Conservation (phyloP, 2,329 filamentous ascomycete species). For the Botrytis byssoidea region DNA sequence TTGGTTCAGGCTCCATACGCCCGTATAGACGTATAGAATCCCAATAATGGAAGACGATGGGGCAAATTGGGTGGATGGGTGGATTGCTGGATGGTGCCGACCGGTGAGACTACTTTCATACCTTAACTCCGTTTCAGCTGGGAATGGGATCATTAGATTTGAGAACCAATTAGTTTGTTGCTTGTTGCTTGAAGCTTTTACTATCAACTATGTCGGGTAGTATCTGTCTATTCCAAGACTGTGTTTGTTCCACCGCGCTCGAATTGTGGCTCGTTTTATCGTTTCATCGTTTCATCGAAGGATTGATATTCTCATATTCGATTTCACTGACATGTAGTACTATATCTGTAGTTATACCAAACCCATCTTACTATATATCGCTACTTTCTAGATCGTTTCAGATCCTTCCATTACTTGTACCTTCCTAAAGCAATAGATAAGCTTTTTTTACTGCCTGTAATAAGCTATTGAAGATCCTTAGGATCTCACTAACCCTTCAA, state of each 20-base stretch:
- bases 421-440: neutral
- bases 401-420: neutral
- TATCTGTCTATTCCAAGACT: neutral
- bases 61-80: neutral
- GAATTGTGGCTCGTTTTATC: neutral
- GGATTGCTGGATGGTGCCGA: neutral
- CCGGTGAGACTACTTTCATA: neutral
- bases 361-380: neutral
- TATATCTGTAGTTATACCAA: neutral
- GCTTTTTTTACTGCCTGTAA: neutral
- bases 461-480: neutral
- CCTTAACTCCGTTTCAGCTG: neutral
- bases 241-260: neutral
- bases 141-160: neutral
- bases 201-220: neutral
- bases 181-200: neutral
- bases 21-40: neutral
- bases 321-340: neutral
- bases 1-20: neutral
- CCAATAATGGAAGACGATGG: neutral
- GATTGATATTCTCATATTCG: neutral
- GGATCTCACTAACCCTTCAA: neutral
- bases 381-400: neutral
- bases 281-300: neutral
- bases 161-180: neutral